These are phyloP conservation scores for Zygoascus bituminiphila DNA, from an alignment of 805 yeast species.

Conservation along the genomic window DNA sequence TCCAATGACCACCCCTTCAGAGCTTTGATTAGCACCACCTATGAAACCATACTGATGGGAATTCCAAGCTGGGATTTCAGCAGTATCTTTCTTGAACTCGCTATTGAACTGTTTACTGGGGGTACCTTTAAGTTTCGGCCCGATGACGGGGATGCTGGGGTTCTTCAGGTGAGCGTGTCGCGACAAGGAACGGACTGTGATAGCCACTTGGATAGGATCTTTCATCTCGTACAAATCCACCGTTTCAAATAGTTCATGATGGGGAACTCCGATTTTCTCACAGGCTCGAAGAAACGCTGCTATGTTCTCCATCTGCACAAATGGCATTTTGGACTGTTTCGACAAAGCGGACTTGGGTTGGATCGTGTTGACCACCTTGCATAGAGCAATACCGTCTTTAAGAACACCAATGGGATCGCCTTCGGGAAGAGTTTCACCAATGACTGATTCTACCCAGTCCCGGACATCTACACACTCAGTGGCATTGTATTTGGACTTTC, in stretches of 20 bases:
- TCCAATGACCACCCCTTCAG: constrained; percentile 49
- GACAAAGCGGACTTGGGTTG: constrained; percentile 34
- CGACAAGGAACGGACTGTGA: constrained; percentile 65
- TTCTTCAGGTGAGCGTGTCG: constrained; percentile 54
- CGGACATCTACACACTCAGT: constrained; percentile 24
- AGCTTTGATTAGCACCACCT: constrained; percentile 30
- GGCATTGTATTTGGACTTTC: constrained; percentile 16
- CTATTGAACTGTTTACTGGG: constrained; percentile 28
- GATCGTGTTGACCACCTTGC: constrained; percentile 38
- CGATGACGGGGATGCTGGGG: constrained; percentile 44
- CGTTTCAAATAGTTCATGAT: constrained; percentile 76
- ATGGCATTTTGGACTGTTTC: constrained; percentile 65
- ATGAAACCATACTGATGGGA: constrained; percentile 48
- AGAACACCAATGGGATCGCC: constrained; percentile 46
- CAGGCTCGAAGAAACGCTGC: constrained; percentile 60
- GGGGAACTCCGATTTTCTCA: constrained; percentile 58
- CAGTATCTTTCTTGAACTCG: constrained; percentile 44
- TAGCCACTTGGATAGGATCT: constrained; percentile 74
- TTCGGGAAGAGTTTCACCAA: constrained; percentile 29
- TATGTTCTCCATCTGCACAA: constrained; percentile 73
- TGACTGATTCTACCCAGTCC: constrained; percentile 45
- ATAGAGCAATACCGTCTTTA: constrained; percentile 54
- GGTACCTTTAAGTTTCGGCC: constrained; percentile 43
- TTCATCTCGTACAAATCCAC: constrained; percentile 61
- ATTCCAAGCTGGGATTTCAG: constrained; percentile 42